Conservation (phyloP, 345 rosid genomes). For the Capsella bursapastoris region DNA sequence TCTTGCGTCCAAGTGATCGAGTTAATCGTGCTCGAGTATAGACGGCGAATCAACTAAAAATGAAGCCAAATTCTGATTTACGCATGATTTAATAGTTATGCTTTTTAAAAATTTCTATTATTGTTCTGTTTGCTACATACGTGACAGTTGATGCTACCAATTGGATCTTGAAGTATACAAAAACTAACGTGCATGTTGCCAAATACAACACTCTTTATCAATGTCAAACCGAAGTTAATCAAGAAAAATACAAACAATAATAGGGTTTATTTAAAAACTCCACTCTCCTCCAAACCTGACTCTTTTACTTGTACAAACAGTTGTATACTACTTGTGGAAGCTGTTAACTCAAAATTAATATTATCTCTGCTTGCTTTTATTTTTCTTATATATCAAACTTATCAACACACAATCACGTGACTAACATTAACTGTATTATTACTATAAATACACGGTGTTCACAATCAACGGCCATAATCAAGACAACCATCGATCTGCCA, state of each 20-base stretch:
- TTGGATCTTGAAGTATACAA: neutral
- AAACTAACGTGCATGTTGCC: conserved; percentile 26
- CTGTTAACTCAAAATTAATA: conserved; percentile 5
- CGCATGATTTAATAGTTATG: neutral
- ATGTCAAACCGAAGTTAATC: neutral
- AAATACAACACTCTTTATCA: neutral
- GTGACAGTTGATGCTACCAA: neutral
- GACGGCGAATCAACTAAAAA: neutral
- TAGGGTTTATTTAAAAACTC: neutral
- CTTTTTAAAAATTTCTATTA: neutral
- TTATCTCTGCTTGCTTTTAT: neutral
- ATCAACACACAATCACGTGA: conserved; percentile 28
- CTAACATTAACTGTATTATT: conserved; percentile 1
- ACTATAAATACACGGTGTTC: conserved; percentile 3
- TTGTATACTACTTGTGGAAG: conserved; percentile 22
- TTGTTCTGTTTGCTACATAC: neutral
- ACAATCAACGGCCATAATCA: conserved; percentile 5
- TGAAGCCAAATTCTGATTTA: neutral
- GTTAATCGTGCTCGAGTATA: neutral
- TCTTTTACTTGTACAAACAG: conserved; percentile 1
- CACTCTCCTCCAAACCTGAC: conserved; percentile 16
- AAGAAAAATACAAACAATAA: conserved; percentile 5
- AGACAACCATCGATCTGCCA: neutral
- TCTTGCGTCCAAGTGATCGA: neutral
- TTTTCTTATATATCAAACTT: no score